phyloP scores from a whole-genome alignment of 2,329 filamentous ascomycete genomes.

The Drechslerella coelobrocha region DNA sequence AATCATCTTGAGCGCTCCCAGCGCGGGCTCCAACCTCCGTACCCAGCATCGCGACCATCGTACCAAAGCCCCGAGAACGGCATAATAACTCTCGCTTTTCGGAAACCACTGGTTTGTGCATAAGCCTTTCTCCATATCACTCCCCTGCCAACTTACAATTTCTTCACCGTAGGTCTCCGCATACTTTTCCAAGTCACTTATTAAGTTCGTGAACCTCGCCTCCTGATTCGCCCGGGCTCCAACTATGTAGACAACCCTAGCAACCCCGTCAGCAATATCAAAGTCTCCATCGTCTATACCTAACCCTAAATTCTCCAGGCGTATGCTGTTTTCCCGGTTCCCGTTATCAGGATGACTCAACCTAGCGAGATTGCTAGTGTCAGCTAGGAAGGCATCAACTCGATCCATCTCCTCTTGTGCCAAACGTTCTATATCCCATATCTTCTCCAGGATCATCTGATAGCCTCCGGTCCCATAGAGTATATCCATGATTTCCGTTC shows the following conservation, averaged over 20 bases:
- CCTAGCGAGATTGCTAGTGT: slow-evolving; percentile 12
- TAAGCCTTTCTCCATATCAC: slow-evolving; percentile 2
- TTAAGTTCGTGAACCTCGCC: slow-evolving; percentile 15
- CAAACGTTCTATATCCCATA: background rate
- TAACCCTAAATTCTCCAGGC: slow-evolving; percentile 17
- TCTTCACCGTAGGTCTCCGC: slow-evolving; percentile 11
- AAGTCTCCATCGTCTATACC: slow-evolving; percentile 15
- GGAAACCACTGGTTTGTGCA: slow-evolving; percentile 29
- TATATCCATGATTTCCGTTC: background rate
- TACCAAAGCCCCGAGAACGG: slow-evolving; percentile 11
- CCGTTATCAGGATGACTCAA: slow-evolving; percentile 25
- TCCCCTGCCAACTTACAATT: background rate
- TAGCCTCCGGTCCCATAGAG: slow-evolving; percentile 6
- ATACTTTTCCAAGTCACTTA: background rate
- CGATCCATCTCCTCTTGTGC: slow-evolving; percentile 8
- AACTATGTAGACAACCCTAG: slow-evolving; percentile 10
- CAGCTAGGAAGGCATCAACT: slow-evolving; percentile 16
- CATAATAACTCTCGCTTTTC: background rate
- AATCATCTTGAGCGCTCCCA: slow-evolving; percentile 11
- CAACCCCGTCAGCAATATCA: slow-evolving; percentile 6
- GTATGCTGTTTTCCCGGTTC: slow-evolving; percentile 6
- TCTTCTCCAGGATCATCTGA: background rate
- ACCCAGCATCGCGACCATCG: slow-evolving; percentile 32
- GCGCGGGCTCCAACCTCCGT: background rate
- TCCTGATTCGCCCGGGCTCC: slow-evolving; percentile 22